Conservation (phyloP, 768 basidiomycete species). For the Mycena belliarum region DNA sequence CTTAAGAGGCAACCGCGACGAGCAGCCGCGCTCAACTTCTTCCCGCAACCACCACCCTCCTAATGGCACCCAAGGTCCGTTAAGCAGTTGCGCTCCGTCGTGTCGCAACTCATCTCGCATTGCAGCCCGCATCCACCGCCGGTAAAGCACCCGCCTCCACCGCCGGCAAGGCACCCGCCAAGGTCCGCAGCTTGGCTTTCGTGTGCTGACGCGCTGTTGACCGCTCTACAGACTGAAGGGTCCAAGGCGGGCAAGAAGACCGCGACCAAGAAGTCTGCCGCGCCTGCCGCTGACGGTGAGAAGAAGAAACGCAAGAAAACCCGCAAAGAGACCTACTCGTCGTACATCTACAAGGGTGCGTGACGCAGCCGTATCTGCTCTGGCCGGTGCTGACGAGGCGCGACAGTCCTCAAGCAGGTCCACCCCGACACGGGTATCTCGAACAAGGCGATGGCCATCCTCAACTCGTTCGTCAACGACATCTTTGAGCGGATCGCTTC, state of each 20-base stretch:
- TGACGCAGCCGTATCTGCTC: background rate
- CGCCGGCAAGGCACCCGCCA: constrained; percentile 65
- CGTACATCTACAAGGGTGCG: constrained; percentile 61
- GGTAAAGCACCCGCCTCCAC: constrained; percentile 69
- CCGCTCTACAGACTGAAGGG: constrained; percentile 21
- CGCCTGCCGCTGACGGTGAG: constrained; percentile 56
- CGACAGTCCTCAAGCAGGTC: constrained; percentile 88
- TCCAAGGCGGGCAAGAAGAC: constrained; percentile 64
- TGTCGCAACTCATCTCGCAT: background rate
- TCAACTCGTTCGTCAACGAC: constrained; percentile 96
- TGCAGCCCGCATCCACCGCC: constrained; percentile 68
- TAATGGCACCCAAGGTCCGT: constrained; percentile 36
- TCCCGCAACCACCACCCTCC: constrained; percentile 15
- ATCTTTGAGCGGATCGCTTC: constrained; percentile 93
- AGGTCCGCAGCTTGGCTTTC: constrained; percentile 9
- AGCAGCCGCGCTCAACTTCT: constrained; percentile 8
- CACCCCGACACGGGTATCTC: constrained; percentile 99
- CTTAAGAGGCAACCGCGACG: constrained; percentile 11
- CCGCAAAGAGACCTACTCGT: constrained; percentile 81
- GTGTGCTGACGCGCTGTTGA: background rate
- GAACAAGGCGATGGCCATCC: constrained; percentile 97
- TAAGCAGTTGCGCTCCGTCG: background rate
- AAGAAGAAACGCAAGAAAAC: constrained; percentile 83
- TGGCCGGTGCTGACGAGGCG: constrained; percentile 5
- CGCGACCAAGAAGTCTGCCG: constrained; percentile 51